Evolutionary conservation across 2,329 filamentous ascomycete genomes (phyloP).

Genomic region (Aspergillus terreus): DNA sequence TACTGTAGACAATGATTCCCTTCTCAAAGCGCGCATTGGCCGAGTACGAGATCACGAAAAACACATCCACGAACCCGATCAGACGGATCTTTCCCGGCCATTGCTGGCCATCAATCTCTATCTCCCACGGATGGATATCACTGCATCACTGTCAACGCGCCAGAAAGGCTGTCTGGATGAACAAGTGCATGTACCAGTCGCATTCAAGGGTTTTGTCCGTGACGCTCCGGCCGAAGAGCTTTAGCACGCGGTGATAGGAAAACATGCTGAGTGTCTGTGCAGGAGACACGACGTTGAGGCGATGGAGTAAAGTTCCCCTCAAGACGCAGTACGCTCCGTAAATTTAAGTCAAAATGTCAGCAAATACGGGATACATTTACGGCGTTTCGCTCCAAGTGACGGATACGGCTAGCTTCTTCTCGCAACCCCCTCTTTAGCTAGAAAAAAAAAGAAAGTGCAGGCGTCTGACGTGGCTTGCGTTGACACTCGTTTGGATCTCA

Average conservation of each 20-base stretch:
- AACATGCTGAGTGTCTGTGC: not conserved
- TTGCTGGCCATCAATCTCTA: slow-evolving; percentile 8
- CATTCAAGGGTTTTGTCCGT: slow-evolving; percentile 10
- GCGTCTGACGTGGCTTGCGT: too few species aligned
- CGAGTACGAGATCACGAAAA: slow-evolving; percentile 12
- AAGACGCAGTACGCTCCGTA: too few species aligned
- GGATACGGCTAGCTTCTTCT: too few species aligned
- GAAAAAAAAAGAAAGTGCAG: too few species aligned
- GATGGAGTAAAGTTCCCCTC: too few species aligned
- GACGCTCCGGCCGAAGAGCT: slow-evolving; percentile 8
- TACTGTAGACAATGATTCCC: slow-evolving; percentile 12
- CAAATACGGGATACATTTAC: too few species aligned
- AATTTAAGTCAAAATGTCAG: too few species aligned
- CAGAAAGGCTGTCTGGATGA: not conserved
- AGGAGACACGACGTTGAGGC: too few species aligned
- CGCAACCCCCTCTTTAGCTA: too few species aligned
- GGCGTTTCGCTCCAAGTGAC: too few species aligned
- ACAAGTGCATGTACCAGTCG: slow-evolving; percentile 5
- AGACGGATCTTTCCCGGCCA: slow-evolving; percentile 12
- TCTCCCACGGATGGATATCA: slow-evolving; percentile 13
- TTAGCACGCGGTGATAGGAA: slow-evolving; percentile 10
- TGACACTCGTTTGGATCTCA: too few species aligned
- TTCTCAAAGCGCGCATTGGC: slow-evolving; percentile 10
- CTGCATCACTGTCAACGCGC: not conserved
- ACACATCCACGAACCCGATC: slow-evolving; percentile 11